phyloP scores from a whole-genome alignment of 2,329 filamentous ascomycete genomes.

The Aspergillus sp. region DNA sequence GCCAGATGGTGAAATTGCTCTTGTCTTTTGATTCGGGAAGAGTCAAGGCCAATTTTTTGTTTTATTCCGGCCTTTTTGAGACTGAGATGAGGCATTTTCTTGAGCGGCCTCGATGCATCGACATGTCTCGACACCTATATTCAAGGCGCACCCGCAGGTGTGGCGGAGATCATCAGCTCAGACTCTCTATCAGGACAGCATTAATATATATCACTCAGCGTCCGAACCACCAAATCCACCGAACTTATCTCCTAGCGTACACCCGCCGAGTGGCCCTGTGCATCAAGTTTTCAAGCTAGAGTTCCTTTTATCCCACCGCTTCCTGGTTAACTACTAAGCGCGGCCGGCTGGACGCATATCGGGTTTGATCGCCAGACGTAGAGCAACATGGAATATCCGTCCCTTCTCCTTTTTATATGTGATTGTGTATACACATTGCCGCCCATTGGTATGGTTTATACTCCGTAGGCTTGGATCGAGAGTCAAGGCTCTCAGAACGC shows the following conservation, averaged over 20 bases:
- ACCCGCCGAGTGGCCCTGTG: no score
- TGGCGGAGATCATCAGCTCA: neutral
- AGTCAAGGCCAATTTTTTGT: neutral
- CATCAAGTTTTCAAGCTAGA: neutral
- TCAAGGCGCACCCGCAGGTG: neutral
- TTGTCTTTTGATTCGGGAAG: no score
- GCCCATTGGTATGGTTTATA: constrained; percentile 5
- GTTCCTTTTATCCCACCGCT: neutral
- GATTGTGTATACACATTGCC: neutral
- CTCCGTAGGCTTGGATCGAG: constrained; percentile 9
- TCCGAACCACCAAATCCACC: neutral
- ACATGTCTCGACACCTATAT: neutral
- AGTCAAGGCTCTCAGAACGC: neutral
- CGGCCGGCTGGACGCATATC: no score
- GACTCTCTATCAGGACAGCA: neutral
- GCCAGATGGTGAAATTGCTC: neutral
- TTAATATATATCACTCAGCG: neutral
- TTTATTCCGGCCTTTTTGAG: neutral
- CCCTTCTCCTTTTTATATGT: neutral
- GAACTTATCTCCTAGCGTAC: no score
- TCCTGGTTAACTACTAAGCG: no score
- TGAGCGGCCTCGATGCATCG: constrained; percentile 8
- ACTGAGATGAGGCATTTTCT: constrained; percentile 12
- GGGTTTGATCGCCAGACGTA: no score
- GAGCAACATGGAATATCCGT: no score